These are phyloP conservation scores for Kuraishia hungarica DNA, from an alignment of 805 yeast species.

Conservation along the genomic window DNA sequence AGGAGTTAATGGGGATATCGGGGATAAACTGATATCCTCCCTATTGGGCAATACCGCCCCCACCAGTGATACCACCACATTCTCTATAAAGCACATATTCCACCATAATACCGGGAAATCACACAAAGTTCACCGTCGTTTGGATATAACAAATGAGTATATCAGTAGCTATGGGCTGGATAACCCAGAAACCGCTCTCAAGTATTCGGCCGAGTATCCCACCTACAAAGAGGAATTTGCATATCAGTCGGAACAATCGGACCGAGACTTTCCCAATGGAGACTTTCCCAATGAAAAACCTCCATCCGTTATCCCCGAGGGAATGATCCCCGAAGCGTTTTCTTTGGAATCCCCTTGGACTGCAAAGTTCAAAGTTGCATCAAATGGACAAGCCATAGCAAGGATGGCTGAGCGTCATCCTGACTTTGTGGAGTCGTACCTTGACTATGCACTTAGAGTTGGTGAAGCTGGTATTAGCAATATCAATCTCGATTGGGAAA, in stretches of 20 bases:
- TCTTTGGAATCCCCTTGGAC: slow-evolving; percentile 1
- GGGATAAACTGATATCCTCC: too few relatives aligned
- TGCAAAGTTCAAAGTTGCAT: not conserved
- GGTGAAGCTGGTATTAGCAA: slow-evolving; percentile 26
- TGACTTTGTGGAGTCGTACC: slow-evolving; percentile 55
- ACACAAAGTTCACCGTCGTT: slow-evolving; percentile 33
- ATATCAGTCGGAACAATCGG: not conserved
- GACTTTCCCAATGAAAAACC: too few relatives aligned
- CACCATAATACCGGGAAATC: slow-evolving; percentile 50
- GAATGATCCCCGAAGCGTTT: not conserved
- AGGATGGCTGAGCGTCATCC: slow-evolving; percentile 44
- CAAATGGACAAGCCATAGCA: slow-evolving; percentile 11
- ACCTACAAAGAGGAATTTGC: not conserved
- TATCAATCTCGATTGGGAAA: slow-evolving; percentile 57
- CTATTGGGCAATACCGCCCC: not conserved
- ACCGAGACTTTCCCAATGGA: too few relatives aligned
- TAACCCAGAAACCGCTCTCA: not conserved
- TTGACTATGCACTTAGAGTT: slow-evolving; percentile 43
- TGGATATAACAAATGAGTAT: slow-evolving; percentile 40
- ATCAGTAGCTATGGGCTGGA: slow-evolving; percentile 12
- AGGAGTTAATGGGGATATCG: too few relatives aligned
- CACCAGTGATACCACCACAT: slow-evolving; percentile 4
- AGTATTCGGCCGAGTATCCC: not conserved
- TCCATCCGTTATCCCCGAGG: too few relatives aligned
- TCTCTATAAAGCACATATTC: slow-evolving; percentile 45